Evolutionary conservation across 2,329 filamentous ascomycete genomes (phyloP).

Genomic region (Nannizziopsis barbatae): DNA sequence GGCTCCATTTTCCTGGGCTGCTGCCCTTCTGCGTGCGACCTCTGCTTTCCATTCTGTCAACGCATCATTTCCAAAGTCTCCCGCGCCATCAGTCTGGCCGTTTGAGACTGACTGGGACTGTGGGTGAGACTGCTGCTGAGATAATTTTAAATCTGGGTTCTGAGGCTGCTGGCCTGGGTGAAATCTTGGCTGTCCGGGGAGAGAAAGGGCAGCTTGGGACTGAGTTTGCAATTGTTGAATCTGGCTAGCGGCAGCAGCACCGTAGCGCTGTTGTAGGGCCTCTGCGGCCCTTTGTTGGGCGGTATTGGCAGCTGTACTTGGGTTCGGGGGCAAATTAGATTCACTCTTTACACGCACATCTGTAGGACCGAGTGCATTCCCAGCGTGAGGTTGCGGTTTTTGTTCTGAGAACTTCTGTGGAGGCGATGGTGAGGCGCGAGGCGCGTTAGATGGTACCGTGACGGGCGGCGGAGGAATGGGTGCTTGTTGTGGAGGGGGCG

Average conservation of each 20-base stretch:
- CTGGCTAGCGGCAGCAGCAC: constrained; percentile 33
- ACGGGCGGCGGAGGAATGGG: constrained; percentile 30
- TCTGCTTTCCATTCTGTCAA: constrained; percentile 44
- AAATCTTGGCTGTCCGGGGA: constrained; percentile 26
- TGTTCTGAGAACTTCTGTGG: constrained; percentile 21
- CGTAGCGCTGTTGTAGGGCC: constrained; percentile 41
- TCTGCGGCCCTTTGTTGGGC: constrained; percentile 46
- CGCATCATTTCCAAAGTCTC: constrained; percentile 39
- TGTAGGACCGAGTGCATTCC: not conserved
- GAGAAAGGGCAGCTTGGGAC: constrained; percentile 26
- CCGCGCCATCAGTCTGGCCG: constrained; percentile 66
- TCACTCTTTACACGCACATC: constrained; percentile 44
- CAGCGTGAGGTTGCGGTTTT: constrained; percentile 25
- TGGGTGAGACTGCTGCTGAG: constrained; percentile 29
- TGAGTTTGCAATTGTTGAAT: constrained; percentile 37
- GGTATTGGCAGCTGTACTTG: constrained; percentile 11
- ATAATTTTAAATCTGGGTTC: constrained; percentile 29
- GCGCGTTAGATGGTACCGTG: constrained; percentile 37
- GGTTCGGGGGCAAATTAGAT: constrained; percentile 32
- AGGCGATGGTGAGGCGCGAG: constrained; percentile 24
- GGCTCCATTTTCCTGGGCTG: constrained; percentile 26
- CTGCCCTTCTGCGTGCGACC: constrained; percentile 34
- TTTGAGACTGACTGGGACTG: constrained; percentile 36
- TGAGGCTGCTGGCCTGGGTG: constrained; percentile 22
- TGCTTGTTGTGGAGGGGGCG: constrained; percentile 29